Base-by-base conservation (phyloP, 2,329 filamentous ascomycete genomes). In the Verticillium klebahnii region DNA sequence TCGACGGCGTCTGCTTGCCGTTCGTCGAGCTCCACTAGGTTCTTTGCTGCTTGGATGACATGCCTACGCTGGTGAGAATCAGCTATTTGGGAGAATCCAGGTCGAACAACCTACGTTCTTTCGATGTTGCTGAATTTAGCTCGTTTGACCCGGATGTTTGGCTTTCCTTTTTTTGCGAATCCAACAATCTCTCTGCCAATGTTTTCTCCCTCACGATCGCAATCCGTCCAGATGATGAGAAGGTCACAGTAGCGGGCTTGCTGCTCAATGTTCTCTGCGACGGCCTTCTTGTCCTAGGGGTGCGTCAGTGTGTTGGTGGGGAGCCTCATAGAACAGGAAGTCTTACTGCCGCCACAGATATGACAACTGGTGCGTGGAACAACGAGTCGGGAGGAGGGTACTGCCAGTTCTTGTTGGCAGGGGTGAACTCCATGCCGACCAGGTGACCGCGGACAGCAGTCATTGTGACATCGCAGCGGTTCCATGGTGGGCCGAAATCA, bases 171-270 rank as follows among this genome's bases (percentile, higher is more conserved):
- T 56, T 82, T 80, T 5, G 95, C 95, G 62, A 94, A 89, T 59
- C 90, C 85, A 55, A 92, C 88, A 64, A 99, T 94, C 74, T 99
- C 94, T 45, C 90, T 84, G 7, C 95, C 95, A 67, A 99, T 99
- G 72, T 98, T 91, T 74, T 99, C 95, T 39, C 95, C 95, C 81
- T 99, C 95, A 61, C 93, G 88, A 80, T 99, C 95, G 75, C 95
- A 98, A 82, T 99, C 95, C 0, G 95, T 99, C 95, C 95, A 99
- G 69, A 99, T 97, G 74, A 96, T 94, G 36, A 99, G 81, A 14
- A 89, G 86, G 61, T 82, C 85, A n/a, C 88, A 83, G 71, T 85
- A 84, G 63, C 84, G 84, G 19, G 95, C 94, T 74, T 96, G 89
- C 1, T 84, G 79, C 67, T 89, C 85, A 69, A 99, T 95, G 71